Conservation (phyloP, 805 yeast species). For the Zygosaccharomyces gambellarensis region DNA sequence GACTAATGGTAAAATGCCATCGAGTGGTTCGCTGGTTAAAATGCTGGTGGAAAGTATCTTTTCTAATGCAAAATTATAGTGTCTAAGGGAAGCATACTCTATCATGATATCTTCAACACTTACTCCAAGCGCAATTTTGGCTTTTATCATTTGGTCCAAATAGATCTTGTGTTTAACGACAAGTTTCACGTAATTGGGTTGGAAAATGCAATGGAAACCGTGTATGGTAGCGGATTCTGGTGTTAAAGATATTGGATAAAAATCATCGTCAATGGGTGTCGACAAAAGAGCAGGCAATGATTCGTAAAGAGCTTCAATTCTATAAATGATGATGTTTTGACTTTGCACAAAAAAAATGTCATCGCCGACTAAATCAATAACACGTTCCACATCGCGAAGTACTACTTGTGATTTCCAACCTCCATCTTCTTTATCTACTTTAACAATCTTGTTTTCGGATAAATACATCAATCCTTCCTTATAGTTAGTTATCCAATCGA, state of each 20-base stretch:
- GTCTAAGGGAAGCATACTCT: constrained; percentile 22
- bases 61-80: constrained; percentile 34
- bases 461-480: constrained; percentile 26
- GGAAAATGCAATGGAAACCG: constrained; percentile 26
- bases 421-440: constrained; percentile 12
- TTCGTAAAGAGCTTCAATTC: constrained; percentile 26
- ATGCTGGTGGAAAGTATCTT: constrained; percentile 30
- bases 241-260: constrained; percentile 27
- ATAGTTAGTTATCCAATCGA: constrained; percentile 27
- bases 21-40: constrained; percentile 21
- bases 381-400: constrained; percentile 25
- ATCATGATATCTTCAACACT: constrained; percentile 20
- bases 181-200: constrained; percentile 17
- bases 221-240: constrained; percentile 30
- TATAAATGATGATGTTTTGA: constrained; percentile 15
- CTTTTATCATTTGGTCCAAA: constrained; percentile 28
- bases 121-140: constrained; percentile 14
- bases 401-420: constrained; percentile 19
- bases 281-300: constrained; percentile 13
- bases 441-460: constrained; percentile 18
- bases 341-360: constrained; percentile 22
- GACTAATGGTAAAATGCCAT: constrained; percentile 23
- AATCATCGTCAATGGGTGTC: constrained; percentile 24
- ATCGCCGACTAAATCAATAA: constrained; percentile 26
- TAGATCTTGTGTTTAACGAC: constrained; percentile 27